Percentiles rank a stretch among this genome's conserved stretches.
These are phyloP conservation scores for Pseudofabraea citricarpa DNA, from an alignment of 2,329 filamentous ascomycete species.

Conservation along the genomic window DNA sequence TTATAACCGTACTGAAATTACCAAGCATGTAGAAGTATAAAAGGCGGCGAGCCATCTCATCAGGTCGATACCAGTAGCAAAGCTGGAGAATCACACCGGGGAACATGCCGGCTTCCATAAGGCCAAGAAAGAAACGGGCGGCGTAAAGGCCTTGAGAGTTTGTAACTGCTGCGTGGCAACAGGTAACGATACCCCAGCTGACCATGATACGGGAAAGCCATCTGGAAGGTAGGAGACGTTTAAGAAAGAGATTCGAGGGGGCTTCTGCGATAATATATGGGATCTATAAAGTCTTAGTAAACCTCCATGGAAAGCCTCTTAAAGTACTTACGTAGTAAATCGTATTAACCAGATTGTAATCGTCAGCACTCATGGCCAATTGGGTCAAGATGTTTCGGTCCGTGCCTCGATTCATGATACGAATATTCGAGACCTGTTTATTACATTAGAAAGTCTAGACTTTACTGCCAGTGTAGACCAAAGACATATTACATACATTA, in stretches of 20 bases:
- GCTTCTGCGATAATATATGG: constrained; percentile 33
- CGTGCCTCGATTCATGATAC: constrained; percentile 31
- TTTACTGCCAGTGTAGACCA: not conserved
- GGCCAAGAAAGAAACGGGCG: constrained; percentile 5
- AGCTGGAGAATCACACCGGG: constrained; percentile 39
- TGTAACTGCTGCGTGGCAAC: constrained; percentile 4
- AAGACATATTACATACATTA: constrained; percentile 3
- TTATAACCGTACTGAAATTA: constrained; percentile 35
- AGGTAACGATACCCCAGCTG: constrained; percentile 2
- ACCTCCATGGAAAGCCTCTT: not conserved
- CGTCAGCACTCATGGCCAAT: constrained; percentile 24
- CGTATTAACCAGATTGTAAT: constrained; percentile 30
- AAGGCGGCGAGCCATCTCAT: constrained; percentile 40
- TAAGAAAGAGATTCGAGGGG: constrained; percentile 32
- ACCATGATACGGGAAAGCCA: constrained; percentile 31
- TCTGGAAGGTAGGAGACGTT: constrained; percentile 27
- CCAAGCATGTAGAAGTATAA: constrained; percentile 40
- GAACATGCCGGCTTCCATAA: constrained; percentile 35
- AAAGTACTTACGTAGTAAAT: constrained; percentile 28
- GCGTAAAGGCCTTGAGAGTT: constrained; percentile 4
- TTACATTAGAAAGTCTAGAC: not conserved
- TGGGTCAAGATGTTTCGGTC: constrained; percentile 15
- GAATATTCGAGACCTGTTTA: constrained; percentile 30
- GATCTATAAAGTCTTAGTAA: constrained; percentile 19
- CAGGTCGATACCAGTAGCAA: constrained; percentile 43